Evolutionary conservation across 2,329 filamentous ascomycete genomes (phyloP).

Genomic region (Phoma herbarum): DNA sequence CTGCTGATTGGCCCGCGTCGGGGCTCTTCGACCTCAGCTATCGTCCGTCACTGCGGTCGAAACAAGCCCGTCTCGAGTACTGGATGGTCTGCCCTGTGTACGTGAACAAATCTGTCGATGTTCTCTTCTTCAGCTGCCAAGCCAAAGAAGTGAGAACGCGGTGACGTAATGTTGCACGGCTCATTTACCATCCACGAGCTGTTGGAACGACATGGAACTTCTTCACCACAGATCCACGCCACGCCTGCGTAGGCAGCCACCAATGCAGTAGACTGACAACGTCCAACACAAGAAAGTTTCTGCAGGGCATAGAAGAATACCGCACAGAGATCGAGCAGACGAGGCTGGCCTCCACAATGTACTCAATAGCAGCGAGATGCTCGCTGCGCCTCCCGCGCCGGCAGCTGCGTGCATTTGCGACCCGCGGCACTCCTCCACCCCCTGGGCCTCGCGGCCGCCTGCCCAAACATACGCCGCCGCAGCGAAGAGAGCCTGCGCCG

Average conservation of each 20-base stretch:
- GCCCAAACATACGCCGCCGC: conserved; percentile 27
- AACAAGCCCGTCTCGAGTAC: too few relatives aligned
- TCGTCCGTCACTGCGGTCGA: background rate
- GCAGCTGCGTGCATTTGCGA: conserved; percentile 34
- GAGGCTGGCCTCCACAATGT: conserved; percentile 25
- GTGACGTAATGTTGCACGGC: conserved; percentile 14
- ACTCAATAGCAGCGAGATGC: conserved; percentile 36
- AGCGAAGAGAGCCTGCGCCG: conserved; percentile 19
- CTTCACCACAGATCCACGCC: background rate
- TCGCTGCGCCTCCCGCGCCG: conserved; percentile 40
- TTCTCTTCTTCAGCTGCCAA: too few relatives aligned
- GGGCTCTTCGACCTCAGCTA: background rate
- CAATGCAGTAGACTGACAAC: background rate
- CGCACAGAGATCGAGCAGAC: background rate
- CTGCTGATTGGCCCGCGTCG: conserved; percentile 7
- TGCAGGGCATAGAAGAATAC: too few relatives aligned
- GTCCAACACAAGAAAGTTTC: too few relatives aligned
- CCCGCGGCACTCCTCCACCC: conserved; percentile 30
- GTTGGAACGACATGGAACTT: conserved; percentile 14
- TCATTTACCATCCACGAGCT: background rate
- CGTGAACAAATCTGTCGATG: too few relatives aligned
- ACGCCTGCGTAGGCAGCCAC: conserved; percentile 5
- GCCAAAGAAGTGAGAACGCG: background rate
- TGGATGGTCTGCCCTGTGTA: background rate
- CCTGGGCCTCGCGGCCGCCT: conserved; percentile 38